phyloP scores from a whole-genome alignment of 352 stramenopile species.

The Globisporangium splendens region DNA sequence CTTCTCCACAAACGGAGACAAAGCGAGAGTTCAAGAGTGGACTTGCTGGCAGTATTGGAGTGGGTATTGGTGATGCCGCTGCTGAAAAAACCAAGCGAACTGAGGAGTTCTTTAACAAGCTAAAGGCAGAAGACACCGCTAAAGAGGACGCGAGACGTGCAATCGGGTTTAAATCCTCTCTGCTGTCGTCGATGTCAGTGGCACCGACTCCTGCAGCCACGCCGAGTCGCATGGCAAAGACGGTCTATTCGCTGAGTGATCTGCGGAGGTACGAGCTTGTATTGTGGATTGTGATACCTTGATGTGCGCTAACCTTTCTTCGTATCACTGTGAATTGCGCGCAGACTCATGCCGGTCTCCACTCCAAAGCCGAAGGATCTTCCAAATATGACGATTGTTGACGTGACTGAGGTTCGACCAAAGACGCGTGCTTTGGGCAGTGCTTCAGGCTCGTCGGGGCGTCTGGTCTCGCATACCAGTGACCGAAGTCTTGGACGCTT shows the following conservation, averaged over 20 bases:
- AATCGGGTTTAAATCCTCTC: conserved; percentile 51
- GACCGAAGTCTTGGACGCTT: conserved; percentile 27
- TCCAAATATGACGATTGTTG: conserved; percentile 63
- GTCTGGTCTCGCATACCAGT: conserved; percentile 6
- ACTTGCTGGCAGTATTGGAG: neutral
- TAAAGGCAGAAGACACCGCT: conserved; percentile 51
- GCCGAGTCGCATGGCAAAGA: conserved; percentile 34
- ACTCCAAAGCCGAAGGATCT: conserved; percentile 46
- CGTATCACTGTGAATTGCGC: conserved; percentile 1
- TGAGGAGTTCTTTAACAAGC: conserved; percentile 49
- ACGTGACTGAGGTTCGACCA: conserved; percentile 47
- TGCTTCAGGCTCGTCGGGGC: conserved; percentile 12
- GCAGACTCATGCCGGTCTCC: conserved; percentile 27
- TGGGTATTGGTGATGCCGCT: too few relatives aligned
- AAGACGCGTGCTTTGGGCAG: conserved; percentile 11
- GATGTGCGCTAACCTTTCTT: neutral
- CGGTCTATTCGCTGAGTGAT: conserved; percentile 46
- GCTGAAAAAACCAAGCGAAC: conserved; percentile 45
- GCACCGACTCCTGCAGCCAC: conserved; percentile 9
- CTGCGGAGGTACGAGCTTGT: conserved; percentile 39
- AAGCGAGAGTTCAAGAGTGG: conserved; percentile 10
- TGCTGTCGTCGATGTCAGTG: conserved; percentile 30
- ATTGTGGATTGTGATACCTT: neutral
- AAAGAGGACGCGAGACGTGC: conserved; percentile 34
- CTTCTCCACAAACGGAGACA: neutral